phyloP scores from a whole-genome alignment of 345 rosid species.

The Dipteronia dyeriana region DNA sequence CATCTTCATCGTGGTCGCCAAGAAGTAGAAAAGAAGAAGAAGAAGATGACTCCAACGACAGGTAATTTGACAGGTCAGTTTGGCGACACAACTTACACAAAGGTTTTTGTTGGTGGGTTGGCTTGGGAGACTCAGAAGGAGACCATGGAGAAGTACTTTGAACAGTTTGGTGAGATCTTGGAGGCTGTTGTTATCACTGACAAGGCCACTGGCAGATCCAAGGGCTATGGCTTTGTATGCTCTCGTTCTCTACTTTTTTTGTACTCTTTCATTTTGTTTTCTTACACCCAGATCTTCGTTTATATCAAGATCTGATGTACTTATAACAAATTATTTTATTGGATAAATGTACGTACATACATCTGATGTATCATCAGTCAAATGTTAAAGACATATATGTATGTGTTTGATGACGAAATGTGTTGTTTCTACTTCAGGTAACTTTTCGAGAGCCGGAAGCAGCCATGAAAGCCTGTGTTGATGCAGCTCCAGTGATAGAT shows the following conservation, averaged over 20 bases:
- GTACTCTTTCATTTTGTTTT: not conserved
- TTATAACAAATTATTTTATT: not conserved
- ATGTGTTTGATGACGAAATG: not conserved
- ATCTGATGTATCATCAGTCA: too few relatives aligned
- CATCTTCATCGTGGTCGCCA: not conserved
- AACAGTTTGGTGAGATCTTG: conserved; percentile 96
- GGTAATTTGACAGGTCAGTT: conserved; percentile 55
- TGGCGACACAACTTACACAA: conserved; percentile 91
- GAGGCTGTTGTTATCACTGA: conserved; percentile 99
- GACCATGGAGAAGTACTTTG: conserved; percentile 89
- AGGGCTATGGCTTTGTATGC: conserved; percentile 97
- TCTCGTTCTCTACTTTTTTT: not conserved
- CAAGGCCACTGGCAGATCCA: conserved; percentile 97
- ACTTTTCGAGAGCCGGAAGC: conserved; percentile 94
- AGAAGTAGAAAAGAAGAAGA: not conserved
- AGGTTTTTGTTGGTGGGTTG: conserved; percentile 95
- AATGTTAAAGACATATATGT: not conserved
- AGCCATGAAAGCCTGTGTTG: conserved; percentile 90
- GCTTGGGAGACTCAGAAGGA: conserved; percentile 99
- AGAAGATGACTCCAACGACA: conserved; percentile 46
- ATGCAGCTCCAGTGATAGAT: conserved; percentile 94
- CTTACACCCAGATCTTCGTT: not conserved
- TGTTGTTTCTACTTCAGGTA: conserved; percentile 48
- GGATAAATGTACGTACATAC: too few relatives aligned
- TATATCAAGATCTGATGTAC: conserved; percentile 13